Conservation (phyloP, 257 asterid genomes). For the Solanum chilense region DNA sequence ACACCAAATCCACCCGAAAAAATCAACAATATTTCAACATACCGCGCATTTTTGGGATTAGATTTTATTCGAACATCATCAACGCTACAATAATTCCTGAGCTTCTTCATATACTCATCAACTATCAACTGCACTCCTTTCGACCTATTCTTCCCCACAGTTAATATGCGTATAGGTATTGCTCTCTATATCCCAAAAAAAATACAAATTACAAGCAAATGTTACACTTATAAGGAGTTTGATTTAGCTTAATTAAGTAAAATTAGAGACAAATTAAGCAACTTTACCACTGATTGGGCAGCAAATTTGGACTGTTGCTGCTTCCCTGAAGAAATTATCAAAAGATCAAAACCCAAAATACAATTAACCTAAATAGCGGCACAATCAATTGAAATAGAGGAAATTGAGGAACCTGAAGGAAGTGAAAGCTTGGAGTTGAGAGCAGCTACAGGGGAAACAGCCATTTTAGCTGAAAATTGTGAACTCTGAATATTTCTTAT, state of each 20-base stretch:
- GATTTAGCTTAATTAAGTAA: background rate
- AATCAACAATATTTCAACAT: background rate
- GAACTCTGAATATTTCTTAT: background rate
- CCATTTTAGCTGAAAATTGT: background rate
- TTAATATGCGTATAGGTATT: constrained; percentile 65
- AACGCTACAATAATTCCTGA: constrained; percentile 54
- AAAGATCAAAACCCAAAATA: background rate
- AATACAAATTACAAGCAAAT: background rate
- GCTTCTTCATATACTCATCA: constrained; percentile 59
- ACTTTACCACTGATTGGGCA: constrained; percentile 32
- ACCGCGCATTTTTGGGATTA: constrained; percentile 84
- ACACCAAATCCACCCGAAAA: background rate
- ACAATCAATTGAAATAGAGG: background rate
- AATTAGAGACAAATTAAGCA: constrained; percentile 8
- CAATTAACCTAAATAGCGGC: background rate
- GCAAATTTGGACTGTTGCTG: constrained; percentile 24
- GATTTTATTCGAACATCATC: constrained; percentile 70
- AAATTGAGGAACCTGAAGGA: background rate
- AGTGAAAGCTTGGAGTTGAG: background rate
- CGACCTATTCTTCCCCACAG: constrained; percentile 83
- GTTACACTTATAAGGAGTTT: background rate
- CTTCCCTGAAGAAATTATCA: background rate
- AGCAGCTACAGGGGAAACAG: background rate
- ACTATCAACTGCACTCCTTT: constrained; percentile 60
- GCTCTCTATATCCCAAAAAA: constrained; percentile 27